Conservation (phyloP, 805 yeast species). For the Barnettozyma siamensis region DNA sequence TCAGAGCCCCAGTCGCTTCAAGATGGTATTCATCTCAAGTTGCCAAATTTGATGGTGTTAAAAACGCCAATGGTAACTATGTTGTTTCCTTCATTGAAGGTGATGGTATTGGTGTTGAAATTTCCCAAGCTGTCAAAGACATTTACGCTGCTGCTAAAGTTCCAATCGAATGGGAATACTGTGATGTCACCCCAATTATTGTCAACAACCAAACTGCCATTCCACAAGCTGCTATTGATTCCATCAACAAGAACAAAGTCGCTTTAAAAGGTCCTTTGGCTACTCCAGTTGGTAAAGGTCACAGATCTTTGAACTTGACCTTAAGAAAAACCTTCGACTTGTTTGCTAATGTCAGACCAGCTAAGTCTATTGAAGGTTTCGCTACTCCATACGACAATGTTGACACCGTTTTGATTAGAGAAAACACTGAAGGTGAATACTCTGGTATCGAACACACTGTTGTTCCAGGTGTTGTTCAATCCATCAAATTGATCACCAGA, state of each 20-base stretch:
- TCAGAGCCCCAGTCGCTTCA: constrained; percentile 7
- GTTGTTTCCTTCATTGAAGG: constrained; percentile 96
- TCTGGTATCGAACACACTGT: constrained; percentile 98
- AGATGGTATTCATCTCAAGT: constrained; percentile 39
- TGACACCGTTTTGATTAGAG: constrained; percentile 94
- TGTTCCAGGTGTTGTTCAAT: constrained; percentile 97
- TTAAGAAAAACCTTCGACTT: constrained; percentile 94
- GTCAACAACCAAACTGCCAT: constrained; percentile 90
- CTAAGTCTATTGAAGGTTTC: constrained; percentile 89
- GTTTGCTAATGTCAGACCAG: constrained; percentile 97
- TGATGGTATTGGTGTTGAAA: constrained; percentile 97
- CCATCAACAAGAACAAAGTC: constrained; percentile 86
- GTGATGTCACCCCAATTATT: constrained; percentile 90
- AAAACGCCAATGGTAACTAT: constrained; percentile 75
- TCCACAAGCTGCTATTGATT: constrained; percentile 87
- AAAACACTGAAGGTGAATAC: constrained; percentile 99
- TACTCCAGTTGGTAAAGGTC: constrained; percentile 98
- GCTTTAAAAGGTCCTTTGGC: constrained; percentile 98
- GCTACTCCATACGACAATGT: constrained; percentile 78
- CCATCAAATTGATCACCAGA: constrained; percentile 93
- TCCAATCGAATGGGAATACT: constrained; percentile 96
- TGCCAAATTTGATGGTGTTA: constrained; percentile 62
- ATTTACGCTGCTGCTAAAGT: constrained; percentile 92
- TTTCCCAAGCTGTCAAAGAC: constrained; percentile 87
- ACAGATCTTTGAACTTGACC: constrained; percentile 94